Percentiles rank a stretch among this genome's conserved stretches.
Conservation (phyloP, 176 grass and related monocot genomes). For the Themeda triandra region DNA sequence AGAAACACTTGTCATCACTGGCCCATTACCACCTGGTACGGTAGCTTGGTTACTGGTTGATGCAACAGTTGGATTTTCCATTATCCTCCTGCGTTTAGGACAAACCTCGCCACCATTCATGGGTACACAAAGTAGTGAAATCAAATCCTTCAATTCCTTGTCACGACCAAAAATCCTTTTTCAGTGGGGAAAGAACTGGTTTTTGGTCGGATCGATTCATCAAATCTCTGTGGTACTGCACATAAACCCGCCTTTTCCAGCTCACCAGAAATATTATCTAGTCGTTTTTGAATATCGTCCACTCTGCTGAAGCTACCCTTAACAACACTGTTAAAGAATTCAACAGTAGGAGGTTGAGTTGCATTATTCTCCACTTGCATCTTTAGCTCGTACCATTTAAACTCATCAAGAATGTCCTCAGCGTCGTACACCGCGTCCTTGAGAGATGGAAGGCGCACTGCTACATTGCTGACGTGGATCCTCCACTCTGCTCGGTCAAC, state of each 20-base stretch:
- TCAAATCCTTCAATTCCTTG: background rate
- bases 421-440: background rate
- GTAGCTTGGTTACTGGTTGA: background rate
- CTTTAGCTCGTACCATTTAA: background rate
- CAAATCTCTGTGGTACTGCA: background rate
- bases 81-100: background rate
- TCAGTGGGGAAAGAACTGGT: constrained; percentile 3
- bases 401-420: background rate
- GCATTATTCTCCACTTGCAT: background rate
- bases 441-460: background rate
- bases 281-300: background rate
- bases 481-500: background rate
- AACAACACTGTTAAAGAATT: background rate
- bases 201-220: background rate
- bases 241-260: background rate
- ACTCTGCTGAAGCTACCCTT: background rate
- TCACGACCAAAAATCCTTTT: background rate
- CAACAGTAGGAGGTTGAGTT: background rate
- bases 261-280: background rate
- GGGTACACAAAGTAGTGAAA: background rate
- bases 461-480: background rate
- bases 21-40: background rate
- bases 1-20: background rate
- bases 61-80: background rate
- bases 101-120: background rate